These are phyloP conservation scores for Otatea glauca DNA, from an alignment of 176 grass and related monocot species.

Conservation along the genomic window DNA sequence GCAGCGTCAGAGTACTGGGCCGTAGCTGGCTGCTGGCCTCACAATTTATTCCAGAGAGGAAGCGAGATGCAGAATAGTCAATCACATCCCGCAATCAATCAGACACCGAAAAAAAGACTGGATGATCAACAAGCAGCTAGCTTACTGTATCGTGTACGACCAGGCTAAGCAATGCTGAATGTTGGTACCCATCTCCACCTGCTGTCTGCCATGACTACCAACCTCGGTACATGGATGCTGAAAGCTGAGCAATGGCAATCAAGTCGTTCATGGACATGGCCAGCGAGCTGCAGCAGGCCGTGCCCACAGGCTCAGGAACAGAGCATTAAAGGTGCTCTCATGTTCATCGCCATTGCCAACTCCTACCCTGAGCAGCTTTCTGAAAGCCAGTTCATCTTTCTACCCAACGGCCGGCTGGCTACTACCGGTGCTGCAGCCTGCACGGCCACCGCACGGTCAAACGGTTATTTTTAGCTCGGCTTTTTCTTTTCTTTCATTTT, in stretches of 20 bases:
- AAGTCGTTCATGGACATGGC: neutral
- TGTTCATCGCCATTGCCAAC: neutral
- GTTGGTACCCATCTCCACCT: neutral
- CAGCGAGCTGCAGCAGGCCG: neutral
- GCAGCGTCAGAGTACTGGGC: neutral
- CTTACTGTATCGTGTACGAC: neutral
- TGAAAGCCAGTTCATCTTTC: neutral
- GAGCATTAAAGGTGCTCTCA: neutral
- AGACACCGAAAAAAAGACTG: neutral
- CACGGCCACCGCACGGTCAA: neutral
- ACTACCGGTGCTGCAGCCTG: too few relatives aligned
- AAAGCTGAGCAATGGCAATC: neutral
- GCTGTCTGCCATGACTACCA: neutral
- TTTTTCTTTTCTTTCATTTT: neutral
- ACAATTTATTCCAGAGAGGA: neutral
- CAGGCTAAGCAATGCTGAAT: neutral
- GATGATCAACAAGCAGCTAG: neutral
- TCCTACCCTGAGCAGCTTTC: too few relatives aligned
- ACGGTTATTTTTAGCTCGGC: neutral
- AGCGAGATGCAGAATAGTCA: neutral
- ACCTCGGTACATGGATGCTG: neutral
- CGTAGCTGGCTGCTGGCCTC: neutral
- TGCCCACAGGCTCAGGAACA: neutral
- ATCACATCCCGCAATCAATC: neutral
- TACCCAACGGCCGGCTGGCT: neutral